phyloP scores from a whole-genome alignment of 2,329 filamentous ascomycete species.

The Coniochaeta ligniaria region DNA sequence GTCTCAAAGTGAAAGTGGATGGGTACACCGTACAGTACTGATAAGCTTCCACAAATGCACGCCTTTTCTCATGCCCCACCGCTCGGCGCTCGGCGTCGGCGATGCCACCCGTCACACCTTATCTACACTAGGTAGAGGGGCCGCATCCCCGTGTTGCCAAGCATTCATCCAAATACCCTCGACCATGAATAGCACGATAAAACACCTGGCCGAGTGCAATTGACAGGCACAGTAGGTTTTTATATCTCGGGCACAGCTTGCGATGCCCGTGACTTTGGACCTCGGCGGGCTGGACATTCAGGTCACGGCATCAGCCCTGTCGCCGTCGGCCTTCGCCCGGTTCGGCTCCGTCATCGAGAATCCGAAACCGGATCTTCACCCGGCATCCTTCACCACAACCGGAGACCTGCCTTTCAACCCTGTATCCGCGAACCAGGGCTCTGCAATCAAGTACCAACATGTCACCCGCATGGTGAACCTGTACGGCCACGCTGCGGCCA shows the following conservation, averaged over 20 bases:
- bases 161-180: too few species aligned
- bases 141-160: too few species aligned
- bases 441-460: constrained; percentile 77
- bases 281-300: constrained; percentile 37
- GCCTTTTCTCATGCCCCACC: not conserved
- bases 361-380: constrained; percentile 51
- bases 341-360: constrained; percentile 83
- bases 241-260: not conserved
- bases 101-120: too few species aligned
- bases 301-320: constrained; percentile 60
- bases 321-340: constrained; percentile 58
- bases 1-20: too few species aligned
- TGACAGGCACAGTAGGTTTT: too few species aligned
- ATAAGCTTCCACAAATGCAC: too few species aligned
- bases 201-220: too few species aligned
- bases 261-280: constrained; percentile 20
- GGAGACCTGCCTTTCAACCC: constrained; percentile 34
- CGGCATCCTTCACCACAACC: constrained; percentile 27
- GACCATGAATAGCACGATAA: too few species aligned
- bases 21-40: too few species aligned
- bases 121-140: not conserved
- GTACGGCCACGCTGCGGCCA: constrained; percentile 58
- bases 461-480: constrained; percentile 67
- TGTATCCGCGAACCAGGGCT: constrained; percentile 73
- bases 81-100: too few species aligned